Evolutionary conservation across 1,284 basidiomycete species (phyloP), one percentile per base, ranked within the genome.

Genomic region (Agaricales sp.): DNA sequence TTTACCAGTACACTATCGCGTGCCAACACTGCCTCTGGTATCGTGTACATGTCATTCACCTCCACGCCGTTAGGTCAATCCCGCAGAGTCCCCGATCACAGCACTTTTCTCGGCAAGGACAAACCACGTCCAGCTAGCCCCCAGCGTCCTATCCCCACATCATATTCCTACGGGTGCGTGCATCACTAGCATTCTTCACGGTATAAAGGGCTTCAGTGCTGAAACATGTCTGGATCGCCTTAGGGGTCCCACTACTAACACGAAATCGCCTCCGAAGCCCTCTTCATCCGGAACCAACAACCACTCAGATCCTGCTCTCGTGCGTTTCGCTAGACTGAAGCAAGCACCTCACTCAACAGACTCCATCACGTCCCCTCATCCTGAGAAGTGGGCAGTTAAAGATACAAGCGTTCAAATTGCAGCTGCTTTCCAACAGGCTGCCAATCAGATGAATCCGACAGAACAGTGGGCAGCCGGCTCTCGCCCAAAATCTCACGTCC

Each of bases 381-480:
- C 84, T 26, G 75, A 80, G 59, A 78, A 70, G 70, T 84, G 80
- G 80, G 63, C 62, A 56, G 77, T 86, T 51, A 82, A 82, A 59
- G 84, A 87, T 63, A 92, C 89, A 44, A 82, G 84, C 37, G 88
- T 92, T 47, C 87, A 88, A 63, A 81, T 90, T 59, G 89, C 88
- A 21, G 77, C 78, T 57, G 89, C 88, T 20, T 86, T 92, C 58
- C 68, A 73, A 55, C 80, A 82, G 63, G 87, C 87, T 30, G 81
- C 71, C 26, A 68, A 71, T 46, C 56, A 63, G 13, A 63, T 59
- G 53, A 77, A 72, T 57, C 74, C 78, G 18, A 82, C 82, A 60
- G 67, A 68, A 46, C 63, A 78, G 0, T 87, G 83, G 84, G 77
- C 79, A 1, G 80, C 82, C 1, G 72, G 72, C 46, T 67, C 73